Evolutionary conservation across 1,139 yeast genomes (phyloP).

Genomic region (Keqinozyma sinolaborantium): DNA sequence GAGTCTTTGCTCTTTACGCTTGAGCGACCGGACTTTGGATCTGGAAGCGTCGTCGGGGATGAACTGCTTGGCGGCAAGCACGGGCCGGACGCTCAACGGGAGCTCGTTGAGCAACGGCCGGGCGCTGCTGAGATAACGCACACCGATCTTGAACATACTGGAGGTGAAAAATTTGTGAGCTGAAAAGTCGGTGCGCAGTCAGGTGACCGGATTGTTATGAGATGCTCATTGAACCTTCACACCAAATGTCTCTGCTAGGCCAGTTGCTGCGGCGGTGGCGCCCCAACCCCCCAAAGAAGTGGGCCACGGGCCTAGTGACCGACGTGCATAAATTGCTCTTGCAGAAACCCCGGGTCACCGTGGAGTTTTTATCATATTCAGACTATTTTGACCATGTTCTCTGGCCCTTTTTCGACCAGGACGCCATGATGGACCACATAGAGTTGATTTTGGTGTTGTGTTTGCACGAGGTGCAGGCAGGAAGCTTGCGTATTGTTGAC

Average conservation of each 20-base stretch:
- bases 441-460: constrained; percentile 24
- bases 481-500: constrained; percentile 1
- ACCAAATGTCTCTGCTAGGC: constrained; percentile 4
- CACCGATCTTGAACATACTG: background rate
- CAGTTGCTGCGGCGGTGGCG: constrained; percentile 15
- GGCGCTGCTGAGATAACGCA: constrained; percentile 1
- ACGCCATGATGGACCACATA: constrained; percentile 36
- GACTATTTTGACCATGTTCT: constrained; percentile 23
- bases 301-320: constrained; percentile 10
- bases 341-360: constrained; percentile 3
- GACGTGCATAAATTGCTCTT: constrained; percentile 17
- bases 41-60: constrained; percentile 22
- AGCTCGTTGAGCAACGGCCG: constrained; percentile 2
- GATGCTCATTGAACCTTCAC: constrained; percentile 1
- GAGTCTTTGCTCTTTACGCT: constrained; percentile 39
- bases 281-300: constrained; percentile 15
- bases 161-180: constrained; percentile 2
- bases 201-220: constrained; percentile 1
- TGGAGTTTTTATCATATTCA: constrained; percentile 16
- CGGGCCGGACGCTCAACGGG: constrained; percentile 14
- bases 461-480: constrained; percentile 7
- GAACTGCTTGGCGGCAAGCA: constrained; percentile 31
- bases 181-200: constrained; percentile 1
- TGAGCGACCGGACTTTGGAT: constrained; percentile 33
- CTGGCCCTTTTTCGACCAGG: constrained; percentile 39